These are phyloP conservation scores for Epithemia pelagica DNA, from an alignment of 108 stramenopile species.

Conservation along the genomic window DNA sequence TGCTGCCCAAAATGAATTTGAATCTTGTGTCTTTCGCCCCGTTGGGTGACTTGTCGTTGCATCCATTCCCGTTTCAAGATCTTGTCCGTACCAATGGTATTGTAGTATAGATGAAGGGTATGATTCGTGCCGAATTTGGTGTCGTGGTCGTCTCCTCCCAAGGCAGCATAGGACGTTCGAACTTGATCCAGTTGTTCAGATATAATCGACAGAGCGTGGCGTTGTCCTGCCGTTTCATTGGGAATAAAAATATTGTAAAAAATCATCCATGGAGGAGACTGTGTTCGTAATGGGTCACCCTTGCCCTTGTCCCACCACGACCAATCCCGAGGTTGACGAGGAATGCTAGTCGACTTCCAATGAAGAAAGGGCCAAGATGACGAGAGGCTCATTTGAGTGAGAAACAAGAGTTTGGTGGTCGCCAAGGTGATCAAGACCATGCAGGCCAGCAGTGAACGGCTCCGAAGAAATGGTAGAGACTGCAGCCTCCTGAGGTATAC, in stretches of 20 bases:
- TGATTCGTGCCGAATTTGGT: not conserved
- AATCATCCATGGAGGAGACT: not conserved
- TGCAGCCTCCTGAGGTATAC: too few relatives aligned
- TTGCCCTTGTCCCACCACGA: not conserved
- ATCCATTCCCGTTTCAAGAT: not conserved
- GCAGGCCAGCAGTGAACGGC: too few relatives aligned
- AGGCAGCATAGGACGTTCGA: not conserved
- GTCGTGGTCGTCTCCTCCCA: not conserved
- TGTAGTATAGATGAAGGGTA: not conserved
- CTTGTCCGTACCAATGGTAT: not conserved
- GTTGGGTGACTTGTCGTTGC: not conserved
- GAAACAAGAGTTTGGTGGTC: too few relatives aligned
- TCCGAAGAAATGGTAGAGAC: too few relatives aligned
- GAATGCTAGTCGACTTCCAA: too few relatives aligned
- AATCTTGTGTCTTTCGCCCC: not conserved
- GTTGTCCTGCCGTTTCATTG: not conserved
- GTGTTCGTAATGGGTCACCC: not conserved
- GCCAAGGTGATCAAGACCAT: too few relatives aligned
- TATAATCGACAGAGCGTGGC: not conserved
- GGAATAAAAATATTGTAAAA: constrained; percentile 4
- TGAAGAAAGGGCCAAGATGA: too few relatives aligned
- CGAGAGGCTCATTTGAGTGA: too few relatives aligned
- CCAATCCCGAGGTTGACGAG: not conserved
- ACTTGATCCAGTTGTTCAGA: constrained; percentile 1
- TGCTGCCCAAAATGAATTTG: constrained; percentile 6